Conservation (phyloP, 768 basidiomycete genomes). For the Termitomyces sp. region DNA sequence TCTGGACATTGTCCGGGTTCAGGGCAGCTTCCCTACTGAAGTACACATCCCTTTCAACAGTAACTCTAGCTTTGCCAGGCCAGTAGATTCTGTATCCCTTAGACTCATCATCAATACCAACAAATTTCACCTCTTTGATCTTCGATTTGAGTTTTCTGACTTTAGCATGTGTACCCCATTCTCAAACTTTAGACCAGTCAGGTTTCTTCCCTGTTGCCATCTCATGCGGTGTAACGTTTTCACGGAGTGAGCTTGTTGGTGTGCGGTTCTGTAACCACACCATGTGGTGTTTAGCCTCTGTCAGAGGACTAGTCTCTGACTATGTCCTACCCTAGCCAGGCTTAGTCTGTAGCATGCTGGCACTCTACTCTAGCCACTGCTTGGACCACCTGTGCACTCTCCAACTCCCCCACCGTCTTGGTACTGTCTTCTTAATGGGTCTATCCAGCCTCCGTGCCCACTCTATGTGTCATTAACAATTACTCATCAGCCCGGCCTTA, state of each 20-base stretch:
- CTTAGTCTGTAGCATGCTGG: too few relatives aligned
- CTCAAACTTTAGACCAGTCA: not conserved
- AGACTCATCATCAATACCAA: conserved; percentile 18
- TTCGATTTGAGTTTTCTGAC: conserved; percentile 6
- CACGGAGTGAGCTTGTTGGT: not conserved
- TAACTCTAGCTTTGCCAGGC: conserved; percentile 19
- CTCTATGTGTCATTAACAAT: too few relatives aligned
- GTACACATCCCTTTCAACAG: conserved; percentile 23
- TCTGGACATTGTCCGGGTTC: conserved; percentile 8
- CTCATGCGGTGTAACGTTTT: not conserved
- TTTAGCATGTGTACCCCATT: not conserved
- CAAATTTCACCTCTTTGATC: not conserved
- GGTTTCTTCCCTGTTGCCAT: conserved; percentile 4
- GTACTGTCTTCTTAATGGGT: too few relatives aligned
- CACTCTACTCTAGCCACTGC: too few relatives aligned
- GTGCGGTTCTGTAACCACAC: conserved; percentile 1
- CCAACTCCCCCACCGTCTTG: too few relatives aligned
- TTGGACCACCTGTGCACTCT: too few relatives aligned
- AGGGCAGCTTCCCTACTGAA: conserved; percentile 18
- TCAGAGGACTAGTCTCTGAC: too few relatives aligned
- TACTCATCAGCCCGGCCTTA: too few relatives aligned
- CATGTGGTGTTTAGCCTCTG: not conserved
- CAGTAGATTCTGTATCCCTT: conserved; percentile 28
- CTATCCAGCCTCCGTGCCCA: too few relatives aligned
- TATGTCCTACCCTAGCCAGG: too few relatives aligned